A percentile compares a stretch with the other conserved stretches of the same genome.
Conservation (phyloP, 208 protist species). For the Crithidia mellificae region DNA sequence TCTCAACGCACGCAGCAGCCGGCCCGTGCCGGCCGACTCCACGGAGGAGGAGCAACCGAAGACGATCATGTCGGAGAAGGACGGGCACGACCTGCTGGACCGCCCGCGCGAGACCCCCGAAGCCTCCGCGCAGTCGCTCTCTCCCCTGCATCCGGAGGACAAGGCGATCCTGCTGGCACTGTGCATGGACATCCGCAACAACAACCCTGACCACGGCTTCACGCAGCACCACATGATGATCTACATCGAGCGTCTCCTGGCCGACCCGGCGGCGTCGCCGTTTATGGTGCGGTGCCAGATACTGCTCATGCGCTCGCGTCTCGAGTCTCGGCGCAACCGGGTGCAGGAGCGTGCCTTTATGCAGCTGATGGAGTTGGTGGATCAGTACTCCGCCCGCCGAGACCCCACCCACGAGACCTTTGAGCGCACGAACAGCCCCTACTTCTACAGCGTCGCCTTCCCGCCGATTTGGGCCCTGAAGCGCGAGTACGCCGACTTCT, state of each 20-base stretch:
- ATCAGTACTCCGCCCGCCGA: constrained; percentile 67
- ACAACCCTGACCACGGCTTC: constrained; percentile 88
- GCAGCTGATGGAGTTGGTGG: constrained; percentile 89
- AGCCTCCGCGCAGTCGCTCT: constrained; percentile 27
- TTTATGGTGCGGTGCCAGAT: constrained; percentile 78
- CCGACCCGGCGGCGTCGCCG: constrained; percentile 65
- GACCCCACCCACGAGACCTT: constrained; percentile 57
- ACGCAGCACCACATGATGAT: constrained; percentile 88
- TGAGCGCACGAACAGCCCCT: constrained; percentile 53
- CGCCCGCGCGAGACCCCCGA: constrained; percentile 68
- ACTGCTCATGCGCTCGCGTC: constrained; percentile 70
- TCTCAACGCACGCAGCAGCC: constrained; percentile 61
- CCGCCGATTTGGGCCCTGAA: constrained; percentile 80
- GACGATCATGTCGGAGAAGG: constrained; percentile 71
- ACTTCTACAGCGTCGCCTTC: constrained; percentile 85
- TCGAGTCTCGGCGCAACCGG: constrained; percentile 79
- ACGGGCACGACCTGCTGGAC: constrained; percentile 86
- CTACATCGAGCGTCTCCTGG: constrained; percentile 87
- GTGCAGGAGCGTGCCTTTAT: constrained; percentile 87
- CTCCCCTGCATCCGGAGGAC: constrained; percentile 79
- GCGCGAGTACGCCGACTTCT: constrained; percentile 86
- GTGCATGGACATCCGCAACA: constrained; percentile 85
- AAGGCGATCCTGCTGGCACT: constrained; percentile 88
- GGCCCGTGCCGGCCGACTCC: constrained; percentile 30
- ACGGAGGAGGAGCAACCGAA: constrained; percentile 44